Conservation (phyloP, 805 yeast species). For the Naumovozyma baii region DNA sequence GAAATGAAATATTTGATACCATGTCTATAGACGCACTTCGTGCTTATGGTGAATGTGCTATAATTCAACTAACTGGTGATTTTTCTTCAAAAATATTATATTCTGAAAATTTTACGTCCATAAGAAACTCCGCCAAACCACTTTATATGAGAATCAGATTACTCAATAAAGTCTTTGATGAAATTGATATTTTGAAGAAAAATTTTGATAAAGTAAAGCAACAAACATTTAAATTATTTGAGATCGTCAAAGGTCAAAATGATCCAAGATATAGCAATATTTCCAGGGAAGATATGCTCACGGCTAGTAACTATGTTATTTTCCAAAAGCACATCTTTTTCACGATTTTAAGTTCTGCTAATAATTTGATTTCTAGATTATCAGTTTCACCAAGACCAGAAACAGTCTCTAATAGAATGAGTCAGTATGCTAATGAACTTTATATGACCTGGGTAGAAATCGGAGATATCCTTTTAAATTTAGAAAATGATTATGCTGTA, state of each 20-base stretch:
- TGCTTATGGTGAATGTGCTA: conserved; percentile 17
- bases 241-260: conserved; percentile 6
- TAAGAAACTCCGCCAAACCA: conserved; percentile 20
- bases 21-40: conserved; percentile 9
- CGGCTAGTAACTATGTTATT: conserved; percentile 8
- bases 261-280: conserved; percentile 1
- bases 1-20: conserved; percentile 5
- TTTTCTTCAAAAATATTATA: conserved; percentile 19
- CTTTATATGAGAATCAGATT: conserved; percentile 9
- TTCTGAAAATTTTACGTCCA: conserved; percentile 20
- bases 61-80: conserved; percentile 10
- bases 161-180: conserved; percentile 15
- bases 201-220: conserved; percentile 12
- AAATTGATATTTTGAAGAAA: conserved; percentile 6
- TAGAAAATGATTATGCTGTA: conserved; percentile 13
- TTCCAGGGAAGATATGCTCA: conserved; percentile 4
- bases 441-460: conserved; percentile 9
- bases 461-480: conserved; percentile 6
- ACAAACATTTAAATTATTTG: conserved; percentile 14
- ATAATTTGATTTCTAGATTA: conserved; percentile 11
- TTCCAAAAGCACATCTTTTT: conserved; percentile 7
- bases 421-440: conserved; percentile 2
- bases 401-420: conserved; percentile 2
- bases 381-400: conserved; percentile 6
- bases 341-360: conserved; percentile 7